These are phyloP conservation scores for Aciculosporium take DNA, from an alignment of 2,329 filamentous ascomycete genomes.

Conservation along the genomic window DNA sequence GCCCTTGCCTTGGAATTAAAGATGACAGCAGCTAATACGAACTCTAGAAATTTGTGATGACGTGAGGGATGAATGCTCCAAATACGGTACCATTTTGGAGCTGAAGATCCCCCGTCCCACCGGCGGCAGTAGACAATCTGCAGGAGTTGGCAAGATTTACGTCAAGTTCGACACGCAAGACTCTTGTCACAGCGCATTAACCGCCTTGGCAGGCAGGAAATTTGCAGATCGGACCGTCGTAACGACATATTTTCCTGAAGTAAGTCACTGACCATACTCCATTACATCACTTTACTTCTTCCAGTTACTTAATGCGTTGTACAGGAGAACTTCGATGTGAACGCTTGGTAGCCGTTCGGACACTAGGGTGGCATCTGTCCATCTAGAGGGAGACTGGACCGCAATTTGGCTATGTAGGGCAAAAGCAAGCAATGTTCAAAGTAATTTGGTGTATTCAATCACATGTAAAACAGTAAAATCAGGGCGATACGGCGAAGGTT, in stretches of 20 bases:
- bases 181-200: constrained; percentile 69
- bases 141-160: constrained; percentile 94
- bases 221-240: constrained; percentile 95
- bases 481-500: background rate
- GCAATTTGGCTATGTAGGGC: constrained; percentile 6
- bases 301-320: constrained; percentile 18
- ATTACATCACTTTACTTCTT: background rate
- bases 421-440: constrained; percentile 2
- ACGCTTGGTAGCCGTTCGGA: constrained; percentile 54
- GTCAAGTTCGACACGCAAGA: constrained; percentile 78
- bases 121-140: constrained; percentile 67
- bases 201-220: constrained; percentile 83
- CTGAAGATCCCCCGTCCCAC: constrained; percentile 85
- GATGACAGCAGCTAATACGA: constrained; percentile 2
- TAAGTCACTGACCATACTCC: constrained; percentile 22
- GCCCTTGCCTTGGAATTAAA: background rate
- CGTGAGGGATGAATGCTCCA: constrained; percentile 80
- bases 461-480: constrained; percentile 10
- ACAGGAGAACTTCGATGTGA: constrained; percentile 87
- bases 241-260: constrained; percentile 90
- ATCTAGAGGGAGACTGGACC: background rate
- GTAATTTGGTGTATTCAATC: constrained; percentile 2
- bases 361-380: background rate
- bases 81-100: constrained; percentile 75
- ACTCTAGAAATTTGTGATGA: constrained; percentile 84